Percentiles rank a stretch among this genome's conserved stretches.
These are phyloP conservation scores for Elongisporangium undulatum DNA, from an alignment of 352 stramenopile genomes.

Conservation along the genomic window DNA sequence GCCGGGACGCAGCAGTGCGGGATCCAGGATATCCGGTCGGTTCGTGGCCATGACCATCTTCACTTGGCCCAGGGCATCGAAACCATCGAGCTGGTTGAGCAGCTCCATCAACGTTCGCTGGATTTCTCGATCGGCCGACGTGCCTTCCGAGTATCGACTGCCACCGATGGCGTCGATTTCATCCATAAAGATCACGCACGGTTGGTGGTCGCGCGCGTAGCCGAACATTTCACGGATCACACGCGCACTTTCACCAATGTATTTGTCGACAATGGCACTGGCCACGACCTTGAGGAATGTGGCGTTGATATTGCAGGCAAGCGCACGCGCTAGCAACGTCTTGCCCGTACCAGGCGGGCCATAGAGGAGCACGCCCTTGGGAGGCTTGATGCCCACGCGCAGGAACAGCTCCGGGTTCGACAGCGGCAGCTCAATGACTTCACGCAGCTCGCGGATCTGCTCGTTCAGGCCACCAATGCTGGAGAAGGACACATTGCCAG, in stretches of 20 bases:
- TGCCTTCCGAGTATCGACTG: constrained; percentile 97
- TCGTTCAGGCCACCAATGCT: constrained; percentile 99
- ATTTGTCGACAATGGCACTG: constrained; percentile 99
- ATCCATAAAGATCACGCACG: constrained; percentile 99
- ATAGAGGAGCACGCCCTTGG: constrained; percentile 97
- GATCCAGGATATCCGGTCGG: constrained; percentile 98
- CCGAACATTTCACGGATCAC: constrained; percentile 99
- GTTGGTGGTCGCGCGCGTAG: constrained; percentile 95
- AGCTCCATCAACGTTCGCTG: constrained; percentile 99
- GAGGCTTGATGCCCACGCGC: constrained; percentile 97
- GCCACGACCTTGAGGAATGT: constrained; percentile 99
- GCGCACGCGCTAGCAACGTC: constrained; percentile 96
- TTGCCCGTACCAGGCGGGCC: constrained; percentile 99
- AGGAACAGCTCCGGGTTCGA: constrained; percentile 99
- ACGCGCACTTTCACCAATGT: constrained; percentile 99
- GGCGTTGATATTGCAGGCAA: constrained; percentile 99
- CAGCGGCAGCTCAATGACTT: constrained; percentile 98
- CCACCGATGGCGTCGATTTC: constrained; percentile 99
- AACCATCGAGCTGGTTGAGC: constrained; percentile 99
- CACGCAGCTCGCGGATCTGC: constrained; percentile 96
- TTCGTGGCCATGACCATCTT: constrained; percentile 99
- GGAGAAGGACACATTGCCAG: constrained; percentile 95
- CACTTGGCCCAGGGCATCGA: constrained; percentile 96
- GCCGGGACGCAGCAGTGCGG: constrained; percentile 95
- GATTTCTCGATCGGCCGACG: constrained; percentile 96